A percentile compares a stretch with the other conserved stretches of the same genome.
Evolutionary conservation across 2,329 filamentous ascomycete genomes (phyloP).

Genomic region (Pseudogymnoascus destructans): DNA sequence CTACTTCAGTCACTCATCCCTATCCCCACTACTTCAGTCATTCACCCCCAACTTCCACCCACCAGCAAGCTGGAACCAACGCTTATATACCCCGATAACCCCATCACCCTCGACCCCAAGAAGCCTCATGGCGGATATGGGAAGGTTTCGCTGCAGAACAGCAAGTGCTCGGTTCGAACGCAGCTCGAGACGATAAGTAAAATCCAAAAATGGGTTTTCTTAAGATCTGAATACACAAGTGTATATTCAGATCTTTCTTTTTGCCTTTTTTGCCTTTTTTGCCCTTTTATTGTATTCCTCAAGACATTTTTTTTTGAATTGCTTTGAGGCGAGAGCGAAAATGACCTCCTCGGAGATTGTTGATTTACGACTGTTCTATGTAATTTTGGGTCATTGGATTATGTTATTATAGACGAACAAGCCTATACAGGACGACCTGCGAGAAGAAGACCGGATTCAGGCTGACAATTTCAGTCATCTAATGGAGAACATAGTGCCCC

Average conservation of each 20-base stretch:
- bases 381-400: neutral
- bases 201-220: slow-evolving; percentile 1
- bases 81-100: neutral
- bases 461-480: too few species aligned
- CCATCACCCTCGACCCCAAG: neutral
- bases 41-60: neutral
- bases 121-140: neutral
- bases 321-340: neutral
- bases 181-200: neutral
- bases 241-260: slow-evolving; percentile 4
- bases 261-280: neutral
- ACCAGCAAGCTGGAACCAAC: neutral
- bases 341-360: neutral
- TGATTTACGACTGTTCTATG: neutral
- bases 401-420: neutral
- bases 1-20: neutral
- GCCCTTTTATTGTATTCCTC: neutral
- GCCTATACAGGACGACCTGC: too few species aligned
- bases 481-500: too few species aligned
- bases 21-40: neutral
- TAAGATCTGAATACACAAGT: neutral
- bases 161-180: slow-evolving; percentile 1
- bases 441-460: too few species aligned
- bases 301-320: neutral
- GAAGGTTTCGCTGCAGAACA: neutral